phyloP scores from a whole-genome alignment of 345 rosid species.

The Streptanthus diversifolius region DNA sequence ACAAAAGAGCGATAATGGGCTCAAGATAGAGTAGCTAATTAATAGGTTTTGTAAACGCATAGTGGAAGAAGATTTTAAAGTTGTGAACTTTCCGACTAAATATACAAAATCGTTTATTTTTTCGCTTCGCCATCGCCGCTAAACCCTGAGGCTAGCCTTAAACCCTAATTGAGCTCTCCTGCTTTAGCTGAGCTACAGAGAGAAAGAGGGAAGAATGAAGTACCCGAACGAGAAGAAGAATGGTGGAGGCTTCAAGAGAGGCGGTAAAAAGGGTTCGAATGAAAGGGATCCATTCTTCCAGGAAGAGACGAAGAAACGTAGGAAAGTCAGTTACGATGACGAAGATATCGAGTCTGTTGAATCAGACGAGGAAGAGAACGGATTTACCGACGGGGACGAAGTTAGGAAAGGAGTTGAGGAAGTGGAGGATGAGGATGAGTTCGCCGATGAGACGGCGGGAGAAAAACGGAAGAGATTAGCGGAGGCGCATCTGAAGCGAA shows the following conservation, averaged over 20 bases:
- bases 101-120: background rate
- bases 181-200: background rate
- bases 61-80: conserved; percentile 18
- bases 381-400: conserved; percentile 22
- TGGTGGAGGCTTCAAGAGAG: conserved; percentile 30
- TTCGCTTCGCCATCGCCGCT: conserved; percentile 28
- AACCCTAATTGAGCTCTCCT: conserved; percentile 11
- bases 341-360: conserved; percentile 62
- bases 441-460: conserved; percentile 60
- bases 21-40: background rate
- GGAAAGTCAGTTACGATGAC: conserved; percentile 49
- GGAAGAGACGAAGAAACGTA: conserved; percentile 44
- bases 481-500: conserved; percentile 41
- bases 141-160: conserved; percentile 32
- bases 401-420: conserved; percentile 28
- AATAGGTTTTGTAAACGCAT: conserved; percentile 3
- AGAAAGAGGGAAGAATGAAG: conserved; percentile 20
- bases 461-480: conserved; percentile 79
- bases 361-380: conserved; percentile 47
- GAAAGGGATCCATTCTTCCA: conserved; percentile 51
- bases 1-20: conserved; percentile 1
- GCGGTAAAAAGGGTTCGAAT: conserved; percentile 32
- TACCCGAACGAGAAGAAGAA: conserved; percentile 36
- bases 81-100: conserved; percentile 31
- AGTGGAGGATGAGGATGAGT: conserved; percentile 40